Percentiles rank a stretch among this genome's conserved stretches.
phyloP scores from a whole-genome alignment of 2,329 filamentous ascomycete species.

The Calonectria leucothoes region DNA sequence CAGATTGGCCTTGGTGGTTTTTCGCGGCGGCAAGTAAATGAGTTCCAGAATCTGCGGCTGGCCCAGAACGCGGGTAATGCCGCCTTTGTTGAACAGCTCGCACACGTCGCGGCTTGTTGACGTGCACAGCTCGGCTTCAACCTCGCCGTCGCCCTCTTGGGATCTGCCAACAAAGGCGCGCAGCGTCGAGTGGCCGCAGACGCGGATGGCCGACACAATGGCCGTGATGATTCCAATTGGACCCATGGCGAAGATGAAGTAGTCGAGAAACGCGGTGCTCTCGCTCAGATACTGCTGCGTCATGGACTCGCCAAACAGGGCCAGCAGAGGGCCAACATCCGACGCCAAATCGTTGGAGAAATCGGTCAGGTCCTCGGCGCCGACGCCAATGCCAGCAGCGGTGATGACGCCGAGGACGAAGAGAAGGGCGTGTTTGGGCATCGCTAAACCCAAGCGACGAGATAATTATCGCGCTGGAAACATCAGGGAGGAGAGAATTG shows the following conservation, averaged over 20 bases:
- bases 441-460: background rate
- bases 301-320: background rate
- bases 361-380: background rate
- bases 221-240: constrained; percentile 54
- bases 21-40: background rate
- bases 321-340: background rate
- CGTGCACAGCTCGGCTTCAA: constrained; percentile 53
- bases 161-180: constrained; percentile 53
- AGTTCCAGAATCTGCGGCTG: constrained; percentile 45
- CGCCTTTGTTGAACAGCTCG: constrained; percentile 46
- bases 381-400: background rate
- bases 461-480: too few species aligned
- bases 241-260: constrained; percentile 47
- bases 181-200: constrained; percentile 44
- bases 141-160: constrained; percentile 45
- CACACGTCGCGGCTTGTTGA: constrained; percentile 51
- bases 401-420: background rate
- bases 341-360: constrained; percentile 2
- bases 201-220: constrained; percentile 43
- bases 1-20: background rate
- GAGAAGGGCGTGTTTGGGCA: background rate
- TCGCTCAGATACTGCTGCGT: constrained; percentile 49
- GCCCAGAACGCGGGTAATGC: constrained; percentile 47
- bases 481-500: background rate
- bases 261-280: constrained; percentile 41